phyloP scores from a whole-genome alignment of 192 early-diverging fungal species.

The Backusella circina region DNA sequence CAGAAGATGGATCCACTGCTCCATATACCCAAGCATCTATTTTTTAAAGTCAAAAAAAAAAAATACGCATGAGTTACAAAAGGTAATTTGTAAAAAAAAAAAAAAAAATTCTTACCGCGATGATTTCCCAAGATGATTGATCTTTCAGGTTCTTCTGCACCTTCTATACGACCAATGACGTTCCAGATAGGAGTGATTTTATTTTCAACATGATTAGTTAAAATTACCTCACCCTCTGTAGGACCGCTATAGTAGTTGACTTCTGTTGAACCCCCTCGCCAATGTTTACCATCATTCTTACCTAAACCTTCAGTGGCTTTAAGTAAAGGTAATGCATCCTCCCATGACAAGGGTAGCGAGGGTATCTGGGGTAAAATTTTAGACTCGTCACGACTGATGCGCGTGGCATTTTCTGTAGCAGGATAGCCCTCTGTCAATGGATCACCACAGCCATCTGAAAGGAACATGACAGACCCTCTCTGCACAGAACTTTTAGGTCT shows the following conservation, averaged over 20 bases:
- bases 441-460: constrained; percentile 51
- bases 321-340: constrained; percentile 59
- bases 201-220: constrained; percentile 52
- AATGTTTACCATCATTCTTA: constrained; percentile 12
- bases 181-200: constrained; percentile 58
- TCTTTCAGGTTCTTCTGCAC: constrained; percentile 51
- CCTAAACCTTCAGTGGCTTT: constrained; percentile 49
- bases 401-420: constrained; percentile 44
- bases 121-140: constrained; percentile 56
- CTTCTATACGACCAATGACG: constrained; percentile 60
- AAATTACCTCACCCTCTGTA: constrained; percentile 45
- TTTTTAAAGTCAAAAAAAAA: not conserved
- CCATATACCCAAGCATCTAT: constrained; percentile 63
- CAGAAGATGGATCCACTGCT: constrained; percentile 62
- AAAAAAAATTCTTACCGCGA: constrained; percentile 16
- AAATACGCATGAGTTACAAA: not conserved
- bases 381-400: constrained; percentile 43
- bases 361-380: constrained; percentile 49
- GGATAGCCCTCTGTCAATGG: constrained; percentile 62
- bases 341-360: constrained; percentile 60
- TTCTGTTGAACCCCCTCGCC: constrained; percentile 52
- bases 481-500: constrained; percentile 55
- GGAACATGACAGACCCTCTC: constrained; percentile 53
- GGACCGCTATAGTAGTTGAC: constrained; percentile 62
- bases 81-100: not conserved